Conservation (phyloP, 192 early-diverging fungal species). For the Coemansia sp. region DNA sequence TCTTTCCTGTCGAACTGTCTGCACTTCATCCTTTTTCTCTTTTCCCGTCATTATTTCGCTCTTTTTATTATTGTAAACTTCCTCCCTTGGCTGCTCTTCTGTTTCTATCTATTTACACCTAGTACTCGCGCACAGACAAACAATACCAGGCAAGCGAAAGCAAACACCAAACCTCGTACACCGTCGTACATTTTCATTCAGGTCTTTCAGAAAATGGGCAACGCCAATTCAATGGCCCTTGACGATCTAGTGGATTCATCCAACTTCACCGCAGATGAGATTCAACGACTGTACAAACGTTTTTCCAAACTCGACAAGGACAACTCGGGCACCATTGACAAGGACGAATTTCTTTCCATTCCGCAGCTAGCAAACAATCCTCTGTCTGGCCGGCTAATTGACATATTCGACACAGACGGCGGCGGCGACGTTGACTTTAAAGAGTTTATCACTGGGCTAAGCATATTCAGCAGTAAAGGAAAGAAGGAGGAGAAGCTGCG, state of each 20-base stretch:
- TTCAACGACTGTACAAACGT: constrained; percentile 97
- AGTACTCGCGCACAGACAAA: background rate
- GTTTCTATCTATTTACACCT: background rate
- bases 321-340: constrained; percentile 93
- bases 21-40: background rate
- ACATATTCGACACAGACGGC: constrained; percentile 97
- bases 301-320: constrained; percentile 99
- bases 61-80: background rate
- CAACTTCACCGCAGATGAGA: constrained; percentile 85
- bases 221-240: constrained; percentile 46
- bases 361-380: constrained; percentile 99
- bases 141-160: background rate
- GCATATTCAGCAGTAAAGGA: constrained; percentile 92
- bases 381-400: constrained; percentile 91
- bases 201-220: constrained; percentile 30
- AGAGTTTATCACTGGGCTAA: constrained; percentile 95
- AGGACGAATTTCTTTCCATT: constrained; percentile 94
- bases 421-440: constrained; percentile 99
- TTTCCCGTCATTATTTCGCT: background rate
- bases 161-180: background rate
- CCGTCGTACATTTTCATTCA: background rate
- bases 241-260: constrained; percentile 52
- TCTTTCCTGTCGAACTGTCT: too few relatives aligned
- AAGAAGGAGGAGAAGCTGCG: constrained; percentile 93
- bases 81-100: background rate